Conservation (phyloP, 1,139 yeast species). For the Pneumocystis carinii region DNA sequence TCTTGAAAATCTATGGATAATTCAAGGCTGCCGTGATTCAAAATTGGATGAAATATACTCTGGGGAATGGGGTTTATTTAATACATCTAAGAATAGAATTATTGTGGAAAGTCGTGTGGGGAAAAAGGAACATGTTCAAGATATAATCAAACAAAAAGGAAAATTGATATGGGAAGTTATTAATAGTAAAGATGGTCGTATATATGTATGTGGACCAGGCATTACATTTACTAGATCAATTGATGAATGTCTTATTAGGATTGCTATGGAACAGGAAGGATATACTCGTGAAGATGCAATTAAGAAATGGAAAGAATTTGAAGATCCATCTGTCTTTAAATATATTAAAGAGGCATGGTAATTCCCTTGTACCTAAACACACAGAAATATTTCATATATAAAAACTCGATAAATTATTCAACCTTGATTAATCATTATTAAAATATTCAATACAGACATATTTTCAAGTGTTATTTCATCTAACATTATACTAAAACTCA, state of each 20-base stretch:
- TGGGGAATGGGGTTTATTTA: constrained; percentile 47
- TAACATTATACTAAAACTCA: not conserved
- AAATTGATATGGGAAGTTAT: constrained; percentile 39
- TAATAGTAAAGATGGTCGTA: constrained; percentile 46
- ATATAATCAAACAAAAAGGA: constrained; percentile 40
- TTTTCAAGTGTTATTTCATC: not conserved
- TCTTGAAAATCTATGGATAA: constrained; percentile 41
- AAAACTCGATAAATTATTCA: not conserved
- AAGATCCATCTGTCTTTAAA: constrained; percentile 7
- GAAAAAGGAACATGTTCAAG: constrained; percentile 61
- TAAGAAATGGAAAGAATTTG: constrained; percentile 26
- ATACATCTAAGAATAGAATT: not conserved
- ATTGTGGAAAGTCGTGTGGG: constrained; percentile 45
- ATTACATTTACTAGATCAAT: constrained; percentile 75
- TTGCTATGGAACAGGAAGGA: constrained; percentile 34
- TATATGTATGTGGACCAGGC: constrained; percentile 83
- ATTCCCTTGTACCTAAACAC: not conserved
- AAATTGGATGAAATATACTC: constrained; percentile 56
- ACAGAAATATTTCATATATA: not conserved
- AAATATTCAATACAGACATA: no score
- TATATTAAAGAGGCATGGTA: constrained; percentile 8
- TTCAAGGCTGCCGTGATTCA: constrained; percentile 63
- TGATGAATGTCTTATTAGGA: constrained; percentile 42
- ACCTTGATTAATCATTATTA: not conserved
- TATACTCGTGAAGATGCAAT: constrained; percentile 45